phyloP scores from a whole-genome alignment of 805 yeast genomes.

The Lipomyces sp. region DNA sequence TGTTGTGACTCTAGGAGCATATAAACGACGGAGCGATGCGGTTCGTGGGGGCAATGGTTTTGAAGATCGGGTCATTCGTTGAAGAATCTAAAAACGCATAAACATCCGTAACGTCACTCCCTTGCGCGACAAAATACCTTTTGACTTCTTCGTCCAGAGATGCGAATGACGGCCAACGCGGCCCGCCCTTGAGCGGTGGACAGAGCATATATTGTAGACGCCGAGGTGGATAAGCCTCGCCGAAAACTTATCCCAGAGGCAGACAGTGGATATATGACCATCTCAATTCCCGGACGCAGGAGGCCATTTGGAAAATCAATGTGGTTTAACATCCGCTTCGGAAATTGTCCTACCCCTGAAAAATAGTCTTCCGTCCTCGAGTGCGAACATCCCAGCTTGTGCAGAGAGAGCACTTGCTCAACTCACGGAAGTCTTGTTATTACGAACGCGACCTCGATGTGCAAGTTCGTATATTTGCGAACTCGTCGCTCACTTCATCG shows the following conservation, averaged over 20 bases:
- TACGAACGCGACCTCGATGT: background rate
- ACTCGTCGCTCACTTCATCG: background rate
- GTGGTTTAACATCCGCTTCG: background rate
- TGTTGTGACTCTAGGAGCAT: slow-evolving; percentile 24
- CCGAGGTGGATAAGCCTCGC: slow-evolving; percentile 39
- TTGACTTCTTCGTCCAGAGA: slow-evolving; percentile 71
- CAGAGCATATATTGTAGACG: slow-evolving; percentile 82
- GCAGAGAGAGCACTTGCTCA: background rate
- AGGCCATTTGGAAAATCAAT: background rate
- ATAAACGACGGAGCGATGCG: slow-evolving; percentile 23
- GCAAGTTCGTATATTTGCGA: background rate
- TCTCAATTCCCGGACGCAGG: background rate
- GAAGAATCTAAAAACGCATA: slow-evolving; percentile 44
- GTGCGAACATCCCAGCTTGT: no score
- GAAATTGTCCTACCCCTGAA: background rate
- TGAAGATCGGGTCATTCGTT: slow-evolving; percentile 21
- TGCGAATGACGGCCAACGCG: slow-evolving; percentile 83
- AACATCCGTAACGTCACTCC: slow-evolving; percentile 32
- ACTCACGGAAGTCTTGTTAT: background rate
- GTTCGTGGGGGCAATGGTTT: slow-evolving; percentile 21
- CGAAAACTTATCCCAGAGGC: background rate
- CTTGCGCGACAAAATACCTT: slow-evolving; percentile 35
- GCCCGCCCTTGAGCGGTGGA: slow-evolving; percentile 82
- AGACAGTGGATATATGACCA: background rate
- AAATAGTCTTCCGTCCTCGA: background rate